A percentile compares a stretch with the other conserved stretches of the same genome.
These are phyloP conservation scores for Paradendryphiella salina DNA, from an alignment of 2,329 filamentous ascomycete species.

Conservation along the genomic window DNA sequence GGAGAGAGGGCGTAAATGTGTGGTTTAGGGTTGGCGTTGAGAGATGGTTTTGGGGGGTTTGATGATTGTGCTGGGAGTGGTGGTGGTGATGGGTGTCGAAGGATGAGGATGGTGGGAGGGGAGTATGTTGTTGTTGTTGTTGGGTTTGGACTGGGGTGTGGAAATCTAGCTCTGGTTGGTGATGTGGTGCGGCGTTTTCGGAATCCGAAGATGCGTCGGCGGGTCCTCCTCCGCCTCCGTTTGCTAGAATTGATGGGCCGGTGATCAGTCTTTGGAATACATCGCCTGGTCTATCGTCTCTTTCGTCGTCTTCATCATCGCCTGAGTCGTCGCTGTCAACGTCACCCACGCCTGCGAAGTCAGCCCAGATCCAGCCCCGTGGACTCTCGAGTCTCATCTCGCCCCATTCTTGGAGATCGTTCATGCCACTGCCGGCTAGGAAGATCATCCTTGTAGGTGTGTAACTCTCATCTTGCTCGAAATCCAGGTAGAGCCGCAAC, in stretches of 20 bases:
- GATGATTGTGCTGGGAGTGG: not conserved
- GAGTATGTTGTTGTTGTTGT: not conserved
- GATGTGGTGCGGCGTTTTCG: constrained; percentile 21
- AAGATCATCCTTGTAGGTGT: constrained; percentile 93
- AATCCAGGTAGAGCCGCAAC: constrained; percentile 86
- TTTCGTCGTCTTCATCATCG: constrained; percentile 25
- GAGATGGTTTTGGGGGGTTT: constrained; percentile 6
- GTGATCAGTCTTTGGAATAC: constrained; percentile 1
- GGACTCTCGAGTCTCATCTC: constrained; percentile 78
- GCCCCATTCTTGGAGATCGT: constrained; percentile 87
- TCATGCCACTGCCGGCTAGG: constrained; percentile 84
- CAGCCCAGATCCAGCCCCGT: constrained; percentile 87
- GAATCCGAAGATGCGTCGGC: constrained; percentile 21
- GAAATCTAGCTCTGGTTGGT: not conserved
- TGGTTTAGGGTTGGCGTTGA: constrained; percentile 9
- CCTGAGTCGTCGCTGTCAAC: constrained; percentile 29
- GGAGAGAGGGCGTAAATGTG: constrained; percentile 16
- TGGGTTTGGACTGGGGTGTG: constrained; percentile 13
- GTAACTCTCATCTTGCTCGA: constrained; percentile 91
- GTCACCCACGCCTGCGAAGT: constrained; percentile 64
- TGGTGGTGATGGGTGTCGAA: not conserved
- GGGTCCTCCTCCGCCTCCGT: not conserved
- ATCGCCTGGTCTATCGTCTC: constrained; percentile 23
- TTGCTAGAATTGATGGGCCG: not conserved
- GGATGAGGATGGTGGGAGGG: not conserved